A percentile compares a stretch with the other conserved stretches of the same genome.
phyloP scores from a whole-genome alignment of 2,329 filamentous ascomycete species.

The Passalora sequoiae region DNA sequence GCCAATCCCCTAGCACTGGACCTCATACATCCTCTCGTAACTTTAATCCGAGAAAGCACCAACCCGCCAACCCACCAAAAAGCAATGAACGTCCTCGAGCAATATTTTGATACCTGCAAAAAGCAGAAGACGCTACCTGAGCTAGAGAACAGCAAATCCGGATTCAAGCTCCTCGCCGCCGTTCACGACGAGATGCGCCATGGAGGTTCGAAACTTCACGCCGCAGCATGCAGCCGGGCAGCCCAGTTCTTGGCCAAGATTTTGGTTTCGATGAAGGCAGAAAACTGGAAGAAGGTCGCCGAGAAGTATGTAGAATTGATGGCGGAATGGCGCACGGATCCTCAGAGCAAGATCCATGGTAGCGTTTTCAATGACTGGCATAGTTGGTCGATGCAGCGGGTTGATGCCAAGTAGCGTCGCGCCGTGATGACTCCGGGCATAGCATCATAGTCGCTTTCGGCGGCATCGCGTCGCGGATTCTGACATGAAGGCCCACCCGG shows the following conservation, averaged over 20 bases:
- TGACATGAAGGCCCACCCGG: too few relatives aligned
- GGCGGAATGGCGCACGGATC: slow-evolving; percentile 41
- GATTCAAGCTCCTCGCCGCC: slow-evolving; percentile 56
- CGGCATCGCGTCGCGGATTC: too few relatives aligned
- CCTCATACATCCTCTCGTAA: slow-evolving; percentile 70
- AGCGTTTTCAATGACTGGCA: slow-evolving; percentile 45
- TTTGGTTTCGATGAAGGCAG: slow-evolving; percentile 48
- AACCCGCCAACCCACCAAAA: slow-evolving; percentile 71
- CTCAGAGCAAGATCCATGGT: slow-evolving; percentile 39
- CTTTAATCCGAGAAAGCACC: slow-evolving; percentile 68
- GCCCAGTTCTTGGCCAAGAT: slow-evolving; percentile 63
- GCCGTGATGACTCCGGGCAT: too few relatives aligned
- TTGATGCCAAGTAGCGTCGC: background rate
- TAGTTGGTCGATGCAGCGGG: slow-evolving; percentile 37
- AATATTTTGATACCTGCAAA: slow-evolving; percentile 62
- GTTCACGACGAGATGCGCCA: slow-evolving; percentile 65
- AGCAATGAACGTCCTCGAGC: slow-evolving; percentile 64
- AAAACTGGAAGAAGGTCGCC: slow-evolving; percentile 36
- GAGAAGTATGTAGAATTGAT: slow-evolving; percentile 42
- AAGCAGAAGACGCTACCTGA: slow-evolving; percentile 43
- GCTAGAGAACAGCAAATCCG: slow-evolving; percentile 34
- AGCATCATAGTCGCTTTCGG: too few relatives aligned
- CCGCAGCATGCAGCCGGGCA: slow-evolving; percentile 67
- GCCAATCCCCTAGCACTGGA: slow-evolving; percentile 62
- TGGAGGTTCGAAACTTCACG: slow-evolving; percentile 64